phyloP scores from a whole-genome alignment of 2,329 filamentous ascomycete species.

The Colletotrichum nymphaeae region DNA sequence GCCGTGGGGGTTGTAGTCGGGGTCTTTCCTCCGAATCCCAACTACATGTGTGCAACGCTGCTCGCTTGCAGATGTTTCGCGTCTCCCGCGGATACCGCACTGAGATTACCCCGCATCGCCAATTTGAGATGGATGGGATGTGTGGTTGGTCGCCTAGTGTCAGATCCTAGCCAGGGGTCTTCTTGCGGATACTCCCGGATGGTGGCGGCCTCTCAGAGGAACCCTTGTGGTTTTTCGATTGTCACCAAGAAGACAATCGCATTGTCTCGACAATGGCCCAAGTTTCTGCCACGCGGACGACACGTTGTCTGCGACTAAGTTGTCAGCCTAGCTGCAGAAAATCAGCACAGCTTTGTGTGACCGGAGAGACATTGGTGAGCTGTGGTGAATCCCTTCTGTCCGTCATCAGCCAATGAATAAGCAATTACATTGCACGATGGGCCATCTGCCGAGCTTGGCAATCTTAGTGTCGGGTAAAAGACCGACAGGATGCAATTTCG shows the following conservation, averaged over 20 bases:
- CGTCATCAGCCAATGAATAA: constrained; percentile 2
- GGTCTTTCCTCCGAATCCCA: not conserved
- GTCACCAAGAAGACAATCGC: not conserved
- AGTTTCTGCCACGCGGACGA: not conserved
- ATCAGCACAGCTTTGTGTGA: not conserved
- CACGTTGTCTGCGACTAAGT: not conserved
- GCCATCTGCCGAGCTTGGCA: constrained; percentile 21
- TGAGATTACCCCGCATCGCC: constrained; percentile 29
- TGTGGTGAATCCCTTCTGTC: not conserved
- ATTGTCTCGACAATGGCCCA: not conserved
- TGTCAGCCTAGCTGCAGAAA: not conserved
- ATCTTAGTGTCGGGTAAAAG: constrained; percentile 22
- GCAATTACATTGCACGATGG: not conserved
- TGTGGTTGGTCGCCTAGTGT: constrained; percentile 3
- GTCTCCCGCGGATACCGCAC: not conserved
- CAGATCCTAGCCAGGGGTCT: constrained; percentile 26
- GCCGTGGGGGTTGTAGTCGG: not conserved
- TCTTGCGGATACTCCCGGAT: constrained; percentile 25
- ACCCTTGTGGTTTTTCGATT: not conserved
- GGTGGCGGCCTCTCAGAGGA: constrained; percentile 3
- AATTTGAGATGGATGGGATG: constrained; percentile 1
- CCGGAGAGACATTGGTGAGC: not conserved
- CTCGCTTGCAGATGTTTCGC: not conserved
- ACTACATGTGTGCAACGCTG: not conserved
- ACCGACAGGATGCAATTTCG: constrained; percentile 12